A percentile compares a stretch with the other conserved stretches of the same genome.
phyloP scores from a whole-genome alignment of 2,329 filamentous ascomycete genomes.

The Metarhizium album region DNA sequence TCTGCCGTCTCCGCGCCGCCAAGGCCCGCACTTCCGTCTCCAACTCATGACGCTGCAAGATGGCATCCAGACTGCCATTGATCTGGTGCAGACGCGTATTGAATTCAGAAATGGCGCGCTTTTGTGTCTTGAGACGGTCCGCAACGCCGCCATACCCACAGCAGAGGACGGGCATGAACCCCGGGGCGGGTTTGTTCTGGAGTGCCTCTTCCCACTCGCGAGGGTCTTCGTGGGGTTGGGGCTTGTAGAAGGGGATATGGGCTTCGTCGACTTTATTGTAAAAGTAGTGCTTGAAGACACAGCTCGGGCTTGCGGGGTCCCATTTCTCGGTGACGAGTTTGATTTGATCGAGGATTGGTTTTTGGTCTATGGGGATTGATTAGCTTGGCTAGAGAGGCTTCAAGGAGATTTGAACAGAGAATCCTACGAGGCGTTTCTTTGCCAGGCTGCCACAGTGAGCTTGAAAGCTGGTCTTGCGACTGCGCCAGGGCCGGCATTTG shows the following conservation, averaged over 20 bases:
- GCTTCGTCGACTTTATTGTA: constrained; percentile 75
- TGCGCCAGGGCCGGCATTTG: constrained; percentile 32
- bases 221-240: constrained; percentile 58
- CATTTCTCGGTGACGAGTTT: constrained; percentile 61
- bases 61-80: constrained; percentile 60
- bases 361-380: constrained; percentile 39
- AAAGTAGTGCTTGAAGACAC: constrained; percentile 73
- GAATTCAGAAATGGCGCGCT: constrained; percentile 56
- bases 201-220: constrained; percentile 78
- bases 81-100: constrained; percentile 68
- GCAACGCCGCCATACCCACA: constrained; percentile 63
- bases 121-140: constrained; percentile 62
- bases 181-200: constrained; percentile 64
- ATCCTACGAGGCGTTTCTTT: constrained; percentile 37
- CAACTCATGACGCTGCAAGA: constrained; percentile 68
- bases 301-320: constrained; percentile 57
- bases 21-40: constrained; percentile 63
- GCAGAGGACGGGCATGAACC: constrained; percentile 67
- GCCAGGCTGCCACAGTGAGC: constrained; percentile 42
- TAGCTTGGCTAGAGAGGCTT: constrained; percentile 4
- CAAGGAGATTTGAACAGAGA: neutral
- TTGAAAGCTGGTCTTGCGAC: constrained; percentile 36
- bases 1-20: constrained; percentile 62
- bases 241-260: constrained; percentile 66
- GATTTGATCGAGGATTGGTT: constrained; percentile 66